These are phyloP conservation scores for Adansonia gregorii DNA, from an alignment of 441 rosid species.

Conservation along the genomic window DNA sequence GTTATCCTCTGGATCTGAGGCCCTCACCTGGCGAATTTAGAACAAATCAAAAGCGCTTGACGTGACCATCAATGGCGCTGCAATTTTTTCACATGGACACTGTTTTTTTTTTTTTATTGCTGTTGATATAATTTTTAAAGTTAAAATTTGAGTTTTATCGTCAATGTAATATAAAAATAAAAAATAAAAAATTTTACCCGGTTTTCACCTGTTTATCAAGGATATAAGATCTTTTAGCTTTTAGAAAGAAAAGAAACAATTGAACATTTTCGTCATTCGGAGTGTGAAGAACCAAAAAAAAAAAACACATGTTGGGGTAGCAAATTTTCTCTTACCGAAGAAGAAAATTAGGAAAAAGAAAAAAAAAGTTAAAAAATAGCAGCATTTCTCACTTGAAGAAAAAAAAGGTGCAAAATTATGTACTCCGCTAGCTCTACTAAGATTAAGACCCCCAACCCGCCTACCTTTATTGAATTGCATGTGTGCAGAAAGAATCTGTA, in stretches of 20 bases:
- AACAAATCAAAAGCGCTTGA: neutral
- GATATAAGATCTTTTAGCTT: neutral
- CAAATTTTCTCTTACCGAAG: too few species aligned
- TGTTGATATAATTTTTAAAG: too few species aligned
- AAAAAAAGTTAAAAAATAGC: too few species aligned
- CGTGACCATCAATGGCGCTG: neutral
- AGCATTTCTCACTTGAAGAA: too few species aligned
- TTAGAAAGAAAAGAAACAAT: neutral
- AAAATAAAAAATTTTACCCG: too few species aligned
- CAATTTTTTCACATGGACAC: neutral
- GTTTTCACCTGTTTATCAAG: neutral
- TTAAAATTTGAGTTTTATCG: too few species aligned
- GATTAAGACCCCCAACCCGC: neutral
- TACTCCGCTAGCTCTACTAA: neutral
- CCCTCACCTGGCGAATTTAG: neutral
- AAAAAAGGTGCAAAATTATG: too few species aligned
- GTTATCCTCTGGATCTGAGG: neutral
- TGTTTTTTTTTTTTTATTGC: too few species aligned
- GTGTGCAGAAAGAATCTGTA: neutral
- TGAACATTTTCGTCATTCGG: neutral
- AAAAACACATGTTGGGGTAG: too few species aligned
- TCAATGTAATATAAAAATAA: too few species aligned
- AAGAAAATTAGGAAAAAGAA: too few species aligned
- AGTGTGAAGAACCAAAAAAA: neutral
- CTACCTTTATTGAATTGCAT: neutral